Evolutionary conservation across 805 yeast genomes (phyloP).

Genomic region (Wickerhamomyces xylosicus): DNA sequence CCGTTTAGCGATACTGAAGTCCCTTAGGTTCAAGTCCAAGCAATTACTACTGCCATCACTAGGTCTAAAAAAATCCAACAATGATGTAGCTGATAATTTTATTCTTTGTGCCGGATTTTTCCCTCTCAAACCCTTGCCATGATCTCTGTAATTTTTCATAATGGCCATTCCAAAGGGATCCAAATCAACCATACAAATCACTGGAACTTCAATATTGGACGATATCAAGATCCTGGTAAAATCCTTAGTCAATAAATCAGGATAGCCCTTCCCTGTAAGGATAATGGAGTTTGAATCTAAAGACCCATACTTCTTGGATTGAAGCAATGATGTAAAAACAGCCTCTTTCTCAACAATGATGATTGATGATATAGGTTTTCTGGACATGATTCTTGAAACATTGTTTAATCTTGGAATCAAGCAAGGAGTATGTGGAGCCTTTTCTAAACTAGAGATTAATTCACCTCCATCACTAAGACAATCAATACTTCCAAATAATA

Average conservation of each 20-base stretch:
- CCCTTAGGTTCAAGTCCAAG: slow-evolving; percentile 18
- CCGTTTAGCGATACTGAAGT: slow-evolving; percentile 17
- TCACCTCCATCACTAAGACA: slow-evolving; percentile 2
- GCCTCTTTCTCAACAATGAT: slow-evolving; percentile 47
- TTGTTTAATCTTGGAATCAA: slow-evolving; percentile 32
- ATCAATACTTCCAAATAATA: slow-evolving; percentile 30
- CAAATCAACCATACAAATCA: slow-evolving; percentile 46
- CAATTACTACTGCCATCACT: neutral
- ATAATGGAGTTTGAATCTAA: slow-evolving; percentile 20
- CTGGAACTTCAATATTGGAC: slow-evolving; percentile 19
- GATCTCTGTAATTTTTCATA: slow-evolving; percentile 31
- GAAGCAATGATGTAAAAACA: slow-evolving; percentile 25
- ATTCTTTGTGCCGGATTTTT: too few species aligned
- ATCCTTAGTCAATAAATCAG: slow-evolving; percentile 43
- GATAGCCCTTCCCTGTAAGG: slow-evolving; percentile 64
- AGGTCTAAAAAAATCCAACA: neutral
- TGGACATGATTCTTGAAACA: slow-evolving; percentile 6
- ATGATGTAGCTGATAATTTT: neutral
- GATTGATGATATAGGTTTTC: slow-evolving; percentile 17
- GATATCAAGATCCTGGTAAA: slow-evolving; percentile 27
- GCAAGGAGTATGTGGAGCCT: slow-evolving; percentile 8
- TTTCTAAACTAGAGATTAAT: neutral
- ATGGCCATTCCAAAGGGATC: slow-evolving; percentile 62
- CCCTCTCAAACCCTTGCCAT: too few species aligned
- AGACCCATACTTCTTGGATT: slow-evolving; percentile 4